These are phyloP conservation scores for Metschnikowia rubicola DNA, from an alignment of 805 yeast genomes.

Conservation along the genomic window DNA sequence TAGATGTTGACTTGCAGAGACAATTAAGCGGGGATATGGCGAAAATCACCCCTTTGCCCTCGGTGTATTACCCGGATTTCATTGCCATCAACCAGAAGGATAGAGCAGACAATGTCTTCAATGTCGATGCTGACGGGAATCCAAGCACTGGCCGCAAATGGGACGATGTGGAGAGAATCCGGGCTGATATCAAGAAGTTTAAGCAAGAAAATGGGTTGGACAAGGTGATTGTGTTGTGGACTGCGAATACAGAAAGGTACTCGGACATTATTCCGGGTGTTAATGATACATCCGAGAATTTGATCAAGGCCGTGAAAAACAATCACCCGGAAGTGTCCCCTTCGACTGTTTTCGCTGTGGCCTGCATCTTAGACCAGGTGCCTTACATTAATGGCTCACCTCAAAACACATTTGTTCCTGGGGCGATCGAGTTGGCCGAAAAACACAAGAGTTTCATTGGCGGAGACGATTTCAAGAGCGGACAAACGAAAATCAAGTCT, in stretches of 20 bases:
- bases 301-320: constrained; percentile 65
- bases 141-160: constrained; percentile 65
- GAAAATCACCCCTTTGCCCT: constrained; percentile 66
- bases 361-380: constrained; percentile 80
- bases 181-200: constrained; percentile 78
- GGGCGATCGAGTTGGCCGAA: constrained; percentile 87
- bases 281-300: constrained; percentile 83
- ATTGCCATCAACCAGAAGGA: constrained; percentile 92
- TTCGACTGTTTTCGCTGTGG: constrained; percentile 91
- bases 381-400: constrained; percentile 97
- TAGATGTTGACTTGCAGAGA: constrained; percentile 79
- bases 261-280: constrained; percentile 74
- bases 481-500: constrained; percentile 95
- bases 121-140: constrained; percentile 49
- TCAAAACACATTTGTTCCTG: constrained; percentile 96
- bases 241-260: constrained; percentile 95
- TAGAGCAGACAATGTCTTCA: constrained; percentile 84
- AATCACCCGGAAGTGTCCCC: constrained; percentile 87
- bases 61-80: constrained; percentile 92
- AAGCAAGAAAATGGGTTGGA: constrained; percentile 71
- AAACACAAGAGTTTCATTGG: constrained; percentile 73
- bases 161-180: constrained; percentile 83
- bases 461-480: constrained; percentile 96
- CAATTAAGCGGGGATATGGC: constrained; percentile 65
- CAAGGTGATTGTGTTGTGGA: constrained; percentile 89